Evolutionary conservation across 495 filamentous ascomycete genomes (phyloP), one percentile per base, ranked within the genome.

Genomic region (Xylaria bambusicola): DNA sequence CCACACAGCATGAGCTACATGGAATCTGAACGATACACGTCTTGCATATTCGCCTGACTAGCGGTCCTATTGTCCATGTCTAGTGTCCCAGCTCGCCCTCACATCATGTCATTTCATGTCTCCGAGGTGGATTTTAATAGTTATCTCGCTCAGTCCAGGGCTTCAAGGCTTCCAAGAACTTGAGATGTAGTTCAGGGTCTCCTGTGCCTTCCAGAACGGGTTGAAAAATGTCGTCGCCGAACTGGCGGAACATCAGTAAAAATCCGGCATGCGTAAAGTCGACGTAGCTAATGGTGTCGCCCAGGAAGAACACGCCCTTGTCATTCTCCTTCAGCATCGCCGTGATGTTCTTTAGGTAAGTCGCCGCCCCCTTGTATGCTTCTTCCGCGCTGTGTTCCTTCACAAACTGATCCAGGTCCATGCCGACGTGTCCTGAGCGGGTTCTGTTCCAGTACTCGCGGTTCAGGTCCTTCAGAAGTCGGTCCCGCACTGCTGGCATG

Each of bases 291-390:
- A 73, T 46, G 40, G 62, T 66, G 40, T 62, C 57, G 3, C 76
- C 77, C 61, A 70, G 21, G 44, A 80, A 77, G 53, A 75, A 87
- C 21, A 77, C 81, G 1, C 81, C 86, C 13, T 73, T 74, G 18
- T 56, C 8, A 46, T 72, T 77, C 64, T 82, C 78, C 68, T 73
- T 75, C 68, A 87, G 55, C 62, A 84, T 29, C 2, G 53, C 77
- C 27, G 76, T 82, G 20, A 80, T 50, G 47, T 77, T 68, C 45
- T 68, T 58, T 12, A 84, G 21, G 0, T 56, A 45, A 18, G 73
- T 67, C 58, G 67, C 66, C 0, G 70, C 77, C 0, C 56, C 58
- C 15, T 72, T 61, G 73, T 73, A 85, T 1, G 67, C 72, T 6
- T 52, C 23, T 3, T 67, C 57, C 12, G 55, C 83, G 31, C 74